Conservation (phyloP, 768 basidiomycete species). For the Mycena floridula region DNA sequence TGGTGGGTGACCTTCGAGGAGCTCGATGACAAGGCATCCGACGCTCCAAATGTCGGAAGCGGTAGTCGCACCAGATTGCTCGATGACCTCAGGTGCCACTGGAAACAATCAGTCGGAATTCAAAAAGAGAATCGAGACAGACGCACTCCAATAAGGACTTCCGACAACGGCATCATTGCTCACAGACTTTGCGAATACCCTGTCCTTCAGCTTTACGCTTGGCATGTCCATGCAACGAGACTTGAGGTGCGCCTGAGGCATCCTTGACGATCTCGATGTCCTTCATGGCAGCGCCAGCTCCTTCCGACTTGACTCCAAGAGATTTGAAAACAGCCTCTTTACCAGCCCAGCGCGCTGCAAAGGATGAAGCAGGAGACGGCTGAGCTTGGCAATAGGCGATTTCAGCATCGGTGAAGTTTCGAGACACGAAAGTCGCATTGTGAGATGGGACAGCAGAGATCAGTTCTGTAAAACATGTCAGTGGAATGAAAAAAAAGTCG, state of each 20-base stretch:
- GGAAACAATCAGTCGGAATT: too few species aligned
- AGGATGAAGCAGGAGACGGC: slow-evolving; percentile 81
- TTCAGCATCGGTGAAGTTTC: slow-evolving; percentile 93
- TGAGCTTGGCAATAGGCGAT: slow-evolving; percentile 82
- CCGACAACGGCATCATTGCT: too few species aligned
- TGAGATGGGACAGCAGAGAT: slow-evolving; percentile 89
- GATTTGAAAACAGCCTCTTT: slow-evolving; percentile 99
- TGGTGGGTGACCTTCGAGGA: too few species aligned
- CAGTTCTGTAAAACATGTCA: slow-evolving; percentile 53
- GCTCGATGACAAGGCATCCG: too few species aligned
- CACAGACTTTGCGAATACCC: slow-evolving; percentile 67
- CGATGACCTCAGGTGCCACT: too few species aligned
- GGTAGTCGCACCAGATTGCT: too few species aligned
- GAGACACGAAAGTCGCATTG: slow-evolving; percentile 79
- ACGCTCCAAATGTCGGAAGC: too few species aligned
- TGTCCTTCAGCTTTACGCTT: slow-evolving; percentile 63
- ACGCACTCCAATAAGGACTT: too few species aligned
- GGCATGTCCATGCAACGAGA: slow-evolving; percentile 76
- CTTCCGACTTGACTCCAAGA: slow-evolving; percentile 82
- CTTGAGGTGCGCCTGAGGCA: slow-evolving; percentile 71
- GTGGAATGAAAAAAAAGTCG: slow-evolving; percentile 9
- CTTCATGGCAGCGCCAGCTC: slow-evolving; percentile 91
- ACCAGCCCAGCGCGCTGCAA: slow-evolving; percentile 95
- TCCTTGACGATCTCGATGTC: slow-evolving; percentile 93
- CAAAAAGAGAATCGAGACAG: too few species aligned